Conservation (phyloP, 116 monocot genomes). For the Papilionanthe hybrid region DNA sequence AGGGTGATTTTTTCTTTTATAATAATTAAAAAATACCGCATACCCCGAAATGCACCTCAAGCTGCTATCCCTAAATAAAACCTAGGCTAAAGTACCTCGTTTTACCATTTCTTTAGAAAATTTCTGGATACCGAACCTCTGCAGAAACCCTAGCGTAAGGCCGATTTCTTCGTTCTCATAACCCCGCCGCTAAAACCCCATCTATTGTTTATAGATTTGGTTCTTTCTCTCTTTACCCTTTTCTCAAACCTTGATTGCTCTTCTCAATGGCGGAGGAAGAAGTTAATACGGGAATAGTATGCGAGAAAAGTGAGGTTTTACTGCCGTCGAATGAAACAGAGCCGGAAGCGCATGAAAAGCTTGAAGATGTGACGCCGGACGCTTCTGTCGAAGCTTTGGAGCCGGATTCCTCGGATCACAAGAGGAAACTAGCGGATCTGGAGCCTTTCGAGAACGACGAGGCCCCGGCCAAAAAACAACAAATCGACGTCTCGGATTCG, state of each 20-base stretch:
- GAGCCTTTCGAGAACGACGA: slow-evolving; percentile 11
- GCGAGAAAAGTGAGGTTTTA: background rate
- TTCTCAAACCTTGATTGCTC: background rate
- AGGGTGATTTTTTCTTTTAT: no score
- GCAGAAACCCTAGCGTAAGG: background rate
- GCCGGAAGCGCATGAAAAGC: background rate
- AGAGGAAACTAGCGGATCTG: slow-evolving; percentile 54
- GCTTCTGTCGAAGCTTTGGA: background rate
- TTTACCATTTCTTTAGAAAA: no score
- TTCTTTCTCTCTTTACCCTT: background rate
- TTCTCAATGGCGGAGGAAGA: slow-evolving; percentile 5
- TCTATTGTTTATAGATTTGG: background rate
- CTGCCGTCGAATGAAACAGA: background rate
- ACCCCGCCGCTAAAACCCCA: background rate
- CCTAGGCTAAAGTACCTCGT: no score
- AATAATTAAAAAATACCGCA: no score
- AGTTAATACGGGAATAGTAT: background rate
- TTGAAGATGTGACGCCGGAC: background rate
- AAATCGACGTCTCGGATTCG: background rate
- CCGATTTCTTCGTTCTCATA: background rate
- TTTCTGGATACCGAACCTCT: no score
- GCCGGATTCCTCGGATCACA: slow-evolving; percentile 22
- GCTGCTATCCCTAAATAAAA: no score
- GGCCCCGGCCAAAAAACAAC: slow-evolving; percentile 11
- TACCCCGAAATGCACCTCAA: no score